Evolutionary conservation across 2,329 filamentous ascomycete genomes (phyloP).

Genomic region (Leptographium galeiforme): DNA sequence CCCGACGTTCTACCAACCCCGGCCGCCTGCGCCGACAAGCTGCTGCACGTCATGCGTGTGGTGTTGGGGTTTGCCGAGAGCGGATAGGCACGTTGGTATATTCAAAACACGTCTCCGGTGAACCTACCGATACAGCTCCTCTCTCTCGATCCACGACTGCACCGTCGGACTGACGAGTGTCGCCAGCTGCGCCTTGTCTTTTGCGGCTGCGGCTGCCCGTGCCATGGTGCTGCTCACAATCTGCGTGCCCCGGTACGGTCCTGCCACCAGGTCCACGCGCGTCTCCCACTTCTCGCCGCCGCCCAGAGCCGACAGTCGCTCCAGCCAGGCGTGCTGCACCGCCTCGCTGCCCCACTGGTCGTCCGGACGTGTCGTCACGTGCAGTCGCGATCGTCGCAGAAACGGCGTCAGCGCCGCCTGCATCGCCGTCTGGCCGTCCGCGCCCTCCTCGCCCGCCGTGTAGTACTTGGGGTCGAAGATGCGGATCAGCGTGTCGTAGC

Average conservation of each 20-base stretch:
- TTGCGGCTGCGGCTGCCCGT: constrained; percentile 37
- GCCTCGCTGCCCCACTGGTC: constrained; percentile 44
- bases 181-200: constrained; percentile 32
- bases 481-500: constrained; percentile 63
- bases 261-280: constrained; percentile 46
- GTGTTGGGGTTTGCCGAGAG: constrained; percentile 3
- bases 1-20: constrained; percentile 8
- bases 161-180: constrained; percentile 44
- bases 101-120: too few relatives aligned
- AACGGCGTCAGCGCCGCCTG: constrained; percentile 46
- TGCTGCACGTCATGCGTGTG: constrained; percentile 2
- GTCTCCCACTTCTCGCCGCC: constrained; percentile 41
- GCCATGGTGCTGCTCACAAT: constrained; percentile 49
- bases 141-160: constrained; percentile 39
- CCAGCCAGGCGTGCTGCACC: constrained; percentile 42
- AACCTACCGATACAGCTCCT: constrained; percentile 35
- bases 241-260: constrained; percentile 25
- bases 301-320: constrained; percentile 28
- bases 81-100: background rate
- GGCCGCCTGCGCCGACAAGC: constrained; percentile 3
- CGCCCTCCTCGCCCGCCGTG: constrained; percentile 1
- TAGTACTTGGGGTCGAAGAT: constrained; percentile 66
- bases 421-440: constrained; percentile 23
- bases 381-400: constrained; percentile 46
- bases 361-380: constrained; percentile 50